A percentile compares a stretch with the other conserved stretches of the same genome.
Evolutionary conservation across 768 basidiomycete genomes (phyloP).

Genomic region (Amanita pseudoporphyria): DNA sequence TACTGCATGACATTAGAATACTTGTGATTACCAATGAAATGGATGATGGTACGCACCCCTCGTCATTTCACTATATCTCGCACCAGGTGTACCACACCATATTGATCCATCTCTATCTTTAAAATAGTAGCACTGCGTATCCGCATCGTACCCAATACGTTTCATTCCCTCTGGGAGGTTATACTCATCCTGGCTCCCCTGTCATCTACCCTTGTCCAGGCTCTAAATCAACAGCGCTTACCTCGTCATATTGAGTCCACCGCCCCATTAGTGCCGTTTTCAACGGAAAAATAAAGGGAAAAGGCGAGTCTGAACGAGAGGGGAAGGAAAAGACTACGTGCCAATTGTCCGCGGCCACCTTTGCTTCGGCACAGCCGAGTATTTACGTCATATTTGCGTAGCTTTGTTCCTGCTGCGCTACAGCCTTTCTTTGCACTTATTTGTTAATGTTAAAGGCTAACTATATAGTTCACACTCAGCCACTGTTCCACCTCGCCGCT

Average conservation of each 20-base stretch:
- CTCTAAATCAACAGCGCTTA: conserved; percentile 12
- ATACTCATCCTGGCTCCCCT: conserved; percentile 31
- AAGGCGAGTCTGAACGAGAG: background rate
- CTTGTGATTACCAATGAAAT: background rate
- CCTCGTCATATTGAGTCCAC: conserved; percentile 40
- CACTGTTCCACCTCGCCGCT: conserved; percentile 16
- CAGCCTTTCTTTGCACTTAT: conserved; percentile 10
- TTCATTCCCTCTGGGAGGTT: conserved; percentile 49
- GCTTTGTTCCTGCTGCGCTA: background rate
- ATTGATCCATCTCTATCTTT: conserved; percentile 43
- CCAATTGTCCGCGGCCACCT: too few species aligned
- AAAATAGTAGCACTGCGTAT: conserved; percentile 59
- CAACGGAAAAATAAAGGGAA: background rate
- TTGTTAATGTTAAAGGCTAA: conserved; percentile 20
- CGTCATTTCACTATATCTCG: conserved; percentile 50
- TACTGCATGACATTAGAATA: conserved; percentile 13
- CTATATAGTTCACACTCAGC: conserved; percentile 33
- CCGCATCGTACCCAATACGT: conserved; percentile 71
- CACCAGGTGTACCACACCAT: conserved; percentile 52
- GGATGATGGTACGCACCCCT: conserved; percentile 23
- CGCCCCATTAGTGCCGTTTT: conserved; percentile 17
- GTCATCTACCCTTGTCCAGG: background rate
- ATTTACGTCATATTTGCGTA: too few species aligned
- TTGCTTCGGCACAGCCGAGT: background rate
- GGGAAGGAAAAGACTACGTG: too few species aligned